Percentiles rank a stretch among this genome's conserved stretches.
These are phyloP conservation scores for Aechmea fasciata DNA, from an alignment of 176 grass and related monocot genomes.

Conservation along the genomic window DNA sequence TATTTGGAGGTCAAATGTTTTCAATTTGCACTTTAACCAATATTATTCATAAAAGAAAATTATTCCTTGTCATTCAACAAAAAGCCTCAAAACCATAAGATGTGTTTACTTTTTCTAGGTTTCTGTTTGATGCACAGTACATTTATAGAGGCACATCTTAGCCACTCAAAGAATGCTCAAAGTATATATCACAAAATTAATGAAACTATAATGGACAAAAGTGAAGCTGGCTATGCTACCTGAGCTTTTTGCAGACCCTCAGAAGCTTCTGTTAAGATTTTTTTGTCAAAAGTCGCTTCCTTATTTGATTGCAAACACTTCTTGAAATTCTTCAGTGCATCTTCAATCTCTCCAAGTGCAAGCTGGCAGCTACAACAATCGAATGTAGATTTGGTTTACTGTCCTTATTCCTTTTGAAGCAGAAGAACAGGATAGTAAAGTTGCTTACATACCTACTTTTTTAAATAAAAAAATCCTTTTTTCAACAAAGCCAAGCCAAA, in stretches of 20 bases:
- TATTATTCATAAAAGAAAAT: too few species aligned
- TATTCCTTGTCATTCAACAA: too few species aligned
- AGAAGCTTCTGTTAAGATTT: constrained; percentile 62
- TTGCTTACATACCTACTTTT: neutral
- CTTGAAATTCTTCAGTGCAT: constrained; percentile 63
- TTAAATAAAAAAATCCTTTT: neutral
- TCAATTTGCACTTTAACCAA: too few species aligned
- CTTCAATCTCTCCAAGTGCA: constrained; percentile 59
- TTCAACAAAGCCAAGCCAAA: too few species aligned
- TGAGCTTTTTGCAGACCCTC: constrained; percentile 64
- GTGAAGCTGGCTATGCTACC: constrained; percentile 20
- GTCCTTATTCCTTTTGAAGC: neutral
- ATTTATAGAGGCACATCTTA: too few species aligned
- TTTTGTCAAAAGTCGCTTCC: constrained; percentile 28
- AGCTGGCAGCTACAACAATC: constrained; percentile 64
- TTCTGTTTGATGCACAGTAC: too few species aligned
- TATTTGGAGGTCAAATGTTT: too few species aligned
- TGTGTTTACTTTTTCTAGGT: too few species aligned
- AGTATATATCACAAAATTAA: neutral
- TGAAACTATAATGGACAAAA: constrained; percentile 12
- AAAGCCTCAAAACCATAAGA: too few species aligned
- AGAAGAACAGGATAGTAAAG: neutral
- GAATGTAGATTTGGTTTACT: neutral
- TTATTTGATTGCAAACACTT: constrained; percentile 58
- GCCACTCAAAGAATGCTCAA: neutral